Evolutionary conservation across 768 basidiomycete genomes (phyloP), one percentile per base, ranked within the genome.

Genomic region (Lactarius deliciosus): DNA sequence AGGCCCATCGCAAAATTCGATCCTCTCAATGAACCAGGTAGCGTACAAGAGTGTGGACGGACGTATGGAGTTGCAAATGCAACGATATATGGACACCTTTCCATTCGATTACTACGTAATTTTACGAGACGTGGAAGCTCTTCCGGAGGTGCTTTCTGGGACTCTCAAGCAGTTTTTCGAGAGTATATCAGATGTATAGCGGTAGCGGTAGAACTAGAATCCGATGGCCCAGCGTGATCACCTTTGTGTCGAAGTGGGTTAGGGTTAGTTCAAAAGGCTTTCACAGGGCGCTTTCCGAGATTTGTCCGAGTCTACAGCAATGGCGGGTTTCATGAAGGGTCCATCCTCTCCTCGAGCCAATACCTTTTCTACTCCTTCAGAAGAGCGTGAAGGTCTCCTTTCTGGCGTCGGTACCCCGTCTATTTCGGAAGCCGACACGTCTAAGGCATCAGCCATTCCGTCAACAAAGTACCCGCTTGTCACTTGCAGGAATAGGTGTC

Each of bases 41-140:
- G 88, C 91, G 54, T 96, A 94, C 81, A 91, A 89, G 77, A 85
- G 82, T 61, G 85, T 91, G 8, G 83, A 86, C 68, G 94, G 94
- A 9, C 80, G 81, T 62, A 90, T 94, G 88, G 91, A 97, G 76
- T 78, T 99, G 65, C 86, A 91, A 73, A 84, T 96, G 78, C 83
- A 90, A 72, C 86, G 93, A 57, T 98, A 99, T 75, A 78, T 98
- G 71, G 96, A 98, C 74, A 88, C 93, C 3, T 98, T 98, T 84
- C 97, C 97, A 0, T 98, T 98, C 78, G 94, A 98, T 78, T 96
- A 96, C 74, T 98, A 94, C 71, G 90, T 98, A 57, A 88, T 99
- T n/a, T 76, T 99, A 60, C 81, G 95, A 66, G 85, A 90, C 70
- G 93, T 96, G 54, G 94, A 96, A 76, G 88, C 93, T 20, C 78